Percentiles rank a stretch among this genome's conserved stretches.
Conservation (phyloP, 257 asterid species). For the Cordia subcordata region DNA sequence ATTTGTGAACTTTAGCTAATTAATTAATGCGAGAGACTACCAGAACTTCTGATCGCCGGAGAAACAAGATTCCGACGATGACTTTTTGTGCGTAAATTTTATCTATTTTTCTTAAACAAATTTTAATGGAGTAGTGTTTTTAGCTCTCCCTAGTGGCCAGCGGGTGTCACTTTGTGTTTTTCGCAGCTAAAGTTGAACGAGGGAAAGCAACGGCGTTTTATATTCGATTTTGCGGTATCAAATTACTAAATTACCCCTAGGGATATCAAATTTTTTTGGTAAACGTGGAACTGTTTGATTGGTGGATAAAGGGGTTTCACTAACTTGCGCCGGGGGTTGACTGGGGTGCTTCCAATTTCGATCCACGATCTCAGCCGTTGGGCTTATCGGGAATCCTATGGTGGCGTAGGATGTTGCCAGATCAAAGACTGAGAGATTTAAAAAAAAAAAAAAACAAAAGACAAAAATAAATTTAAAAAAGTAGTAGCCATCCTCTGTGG, state of each 20-base stretch:
- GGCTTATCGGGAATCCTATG: constrained; percentile 24
- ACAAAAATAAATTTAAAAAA: no score
- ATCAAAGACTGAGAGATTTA: no score
- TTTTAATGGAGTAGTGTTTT: background rate
- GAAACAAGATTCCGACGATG: constrained; percentile 18
- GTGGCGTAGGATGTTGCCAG: constrained; percentile 20
- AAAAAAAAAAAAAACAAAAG: no score
- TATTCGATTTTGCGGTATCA: background rate
- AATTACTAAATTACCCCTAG: constrained; percentile 30
- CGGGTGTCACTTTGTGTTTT: constrained; percentile 12
- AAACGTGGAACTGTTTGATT: background rate
- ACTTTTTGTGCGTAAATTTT: constrained; percentile 7
- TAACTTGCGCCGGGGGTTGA: constrained; percentile 41
- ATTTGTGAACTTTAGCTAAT: no score
- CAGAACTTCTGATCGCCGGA: constrained; percentile 5
- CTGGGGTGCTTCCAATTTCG: constrained; percentile 8
- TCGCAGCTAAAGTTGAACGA: constrained; percentile 45
- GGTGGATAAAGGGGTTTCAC: constrained; percentile 1
- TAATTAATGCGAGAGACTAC: background rate
- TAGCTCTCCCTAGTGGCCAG: background rate
- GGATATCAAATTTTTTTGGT: background rate
- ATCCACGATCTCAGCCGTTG: constrained; percentile 3
- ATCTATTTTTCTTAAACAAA: background rate
- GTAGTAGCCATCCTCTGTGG: constrained; percentile 48
- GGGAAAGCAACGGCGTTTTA: constrained; percentile 24